Conservation (phyloP, 139 green algal genomes). For the Volvox reticuliferus region DNA sequence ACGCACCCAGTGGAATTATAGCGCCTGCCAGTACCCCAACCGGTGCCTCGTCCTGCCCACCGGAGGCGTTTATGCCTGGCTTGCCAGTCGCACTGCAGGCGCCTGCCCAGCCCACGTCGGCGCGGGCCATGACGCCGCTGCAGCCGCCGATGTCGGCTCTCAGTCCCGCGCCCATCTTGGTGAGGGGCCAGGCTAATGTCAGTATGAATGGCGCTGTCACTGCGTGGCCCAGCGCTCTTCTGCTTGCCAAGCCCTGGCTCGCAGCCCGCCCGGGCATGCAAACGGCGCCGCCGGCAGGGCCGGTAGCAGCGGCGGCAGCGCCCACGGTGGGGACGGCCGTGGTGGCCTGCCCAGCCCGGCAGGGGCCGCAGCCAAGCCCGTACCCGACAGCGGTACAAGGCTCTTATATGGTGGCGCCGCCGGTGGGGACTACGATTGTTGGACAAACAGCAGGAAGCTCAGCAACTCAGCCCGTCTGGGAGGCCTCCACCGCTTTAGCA, state of each 20-base stretch:
- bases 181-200: too few species aligned
- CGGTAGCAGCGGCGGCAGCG: neutral
- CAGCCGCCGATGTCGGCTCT: too few species aligned
- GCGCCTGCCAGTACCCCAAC: neutral
- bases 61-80: neutral
- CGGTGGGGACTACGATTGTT: too few species aligned
- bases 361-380: neutral
- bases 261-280: neutral
- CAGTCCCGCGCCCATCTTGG: too few species aligned
- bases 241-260: slow-evolving; percentile 25
- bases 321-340: neutral
- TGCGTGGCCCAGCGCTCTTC: neutral
- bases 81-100: neutral
- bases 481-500: too few species aligned
- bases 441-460: too few species aligned
- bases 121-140: neutral
- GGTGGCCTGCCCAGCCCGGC: neutral
- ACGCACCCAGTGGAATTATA: neutral
- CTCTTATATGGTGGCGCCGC: too few species aligned
- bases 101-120: neutral
- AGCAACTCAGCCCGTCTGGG: too few species aligned
- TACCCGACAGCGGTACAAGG: too few species aligned
- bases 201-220: neutral
- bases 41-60: neutral
- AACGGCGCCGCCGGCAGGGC: neutral